Evolutionary conservation across 768 basidiomycete genomes (phyloP).

Genomic region (Dacryopinax primogenitus): DNA sequence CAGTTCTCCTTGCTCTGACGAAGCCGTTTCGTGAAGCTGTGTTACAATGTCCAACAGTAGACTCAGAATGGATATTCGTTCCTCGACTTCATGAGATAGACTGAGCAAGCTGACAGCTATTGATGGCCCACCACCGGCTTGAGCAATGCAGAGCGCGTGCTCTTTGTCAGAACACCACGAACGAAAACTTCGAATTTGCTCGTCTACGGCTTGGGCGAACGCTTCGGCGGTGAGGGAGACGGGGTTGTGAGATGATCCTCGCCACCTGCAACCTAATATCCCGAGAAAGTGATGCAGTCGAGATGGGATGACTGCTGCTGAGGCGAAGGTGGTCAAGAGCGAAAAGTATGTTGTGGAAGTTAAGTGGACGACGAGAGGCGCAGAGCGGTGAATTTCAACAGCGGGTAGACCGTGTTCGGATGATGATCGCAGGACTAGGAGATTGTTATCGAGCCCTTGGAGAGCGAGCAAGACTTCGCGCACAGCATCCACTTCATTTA

Average conservation of each 20-base stretch:
- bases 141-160: conserved; percentile 50
- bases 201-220: conserved; percentile 60
- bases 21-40: conserved; percentile 22
- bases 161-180: conserved; percentile 60
- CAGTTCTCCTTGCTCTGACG: conserved; percentile 13
- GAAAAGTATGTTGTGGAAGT: conserved; percentile 56
- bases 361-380: conserved; percentile 51
- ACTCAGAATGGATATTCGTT: conserved; percentile 43
- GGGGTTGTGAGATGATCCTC: not conserved
- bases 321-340: conserved; percentile 45
- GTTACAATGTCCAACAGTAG: conserved; percentile 18
- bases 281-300: conserved; percentile 50
- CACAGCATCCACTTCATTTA: conserved; percentile 62
- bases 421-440: conserved; percentile 7
- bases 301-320: conserved; percentile 46
- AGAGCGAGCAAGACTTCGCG: conserved; percentile 64
- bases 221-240: conserved; percentile 41
- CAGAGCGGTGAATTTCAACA: conserved; percentile 30
- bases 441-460: conserved; percentile 40
- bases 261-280: not conserved
- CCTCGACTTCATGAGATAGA: conserved; percentile 45
- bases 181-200: conserved; percentile 46
- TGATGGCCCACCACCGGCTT: conserved; percentile 35
- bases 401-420: conserved; percentile 12
- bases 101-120: conserved; percentile 54